These are phyloP conservation scores for Meredithiella fracta DNA, from an alignment of 2,329 filamentous ascomycete genomes.

Conservation along the genomic window DNA sequence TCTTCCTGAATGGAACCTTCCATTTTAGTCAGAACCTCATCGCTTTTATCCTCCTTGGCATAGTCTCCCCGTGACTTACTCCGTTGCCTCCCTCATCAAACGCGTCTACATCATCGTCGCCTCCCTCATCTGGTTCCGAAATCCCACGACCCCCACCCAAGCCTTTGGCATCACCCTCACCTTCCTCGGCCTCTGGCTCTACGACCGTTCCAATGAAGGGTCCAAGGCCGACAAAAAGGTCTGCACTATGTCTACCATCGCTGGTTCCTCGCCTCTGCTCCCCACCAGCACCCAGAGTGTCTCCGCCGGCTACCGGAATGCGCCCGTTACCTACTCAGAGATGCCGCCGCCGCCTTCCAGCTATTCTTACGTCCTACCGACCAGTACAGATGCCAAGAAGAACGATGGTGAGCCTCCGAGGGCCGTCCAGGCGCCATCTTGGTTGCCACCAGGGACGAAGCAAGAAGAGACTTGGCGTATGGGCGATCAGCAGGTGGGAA, in stretches of 20 bases:
- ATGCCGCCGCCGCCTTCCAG: not conserved
- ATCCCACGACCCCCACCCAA: slow-evolving; percentile 67
- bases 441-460: slow-evolving; percentile 64
- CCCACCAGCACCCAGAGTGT: slow-evolving; percentile 33
- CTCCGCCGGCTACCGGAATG: not conserved
- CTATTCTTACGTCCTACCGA: slow-evolving; percentile 7
- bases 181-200: slow-evolving; percentile 83
- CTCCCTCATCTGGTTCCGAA: slow-evolving; percentile 92
- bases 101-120: slow-evolving; percentile 92
- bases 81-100: slow-evolving; percentile 88
- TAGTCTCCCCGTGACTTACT: slow-evolving; percentile 97
- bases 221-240: slow-evolving; percentile 76
- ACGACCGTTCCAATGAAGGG: slow-evolving; percentile 79
- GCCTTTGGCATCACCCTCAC: slow-evolving; percentile 74
- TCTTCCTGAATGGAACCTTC: slow-evolving; percentile 90
- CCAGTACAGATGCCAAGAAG: not conserved
- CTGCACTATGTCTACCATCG: slow-evolving; percentile 38
- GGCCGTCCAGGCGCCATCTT: slow-evolving; percentile 24
- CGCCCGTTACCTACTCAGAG: not conserved
- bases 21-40: slow-evolving; percentile 95
- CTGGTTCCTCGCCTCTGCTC: slow-evolving; percentile 36
- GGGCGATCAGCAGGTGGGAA: slow-evolving; percentile 19
- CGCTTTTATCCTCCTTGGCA: slow-evolving; percentile 78
- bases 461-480: slow-evolving; percentile 68
- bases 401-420: slow-evolving; percentile 6